These are phyloP conservation scores for Maudiozyma pseudohumilis DNA, from an alignment of 805 yeast genomes.

Conservation along the genomic window DNA sequence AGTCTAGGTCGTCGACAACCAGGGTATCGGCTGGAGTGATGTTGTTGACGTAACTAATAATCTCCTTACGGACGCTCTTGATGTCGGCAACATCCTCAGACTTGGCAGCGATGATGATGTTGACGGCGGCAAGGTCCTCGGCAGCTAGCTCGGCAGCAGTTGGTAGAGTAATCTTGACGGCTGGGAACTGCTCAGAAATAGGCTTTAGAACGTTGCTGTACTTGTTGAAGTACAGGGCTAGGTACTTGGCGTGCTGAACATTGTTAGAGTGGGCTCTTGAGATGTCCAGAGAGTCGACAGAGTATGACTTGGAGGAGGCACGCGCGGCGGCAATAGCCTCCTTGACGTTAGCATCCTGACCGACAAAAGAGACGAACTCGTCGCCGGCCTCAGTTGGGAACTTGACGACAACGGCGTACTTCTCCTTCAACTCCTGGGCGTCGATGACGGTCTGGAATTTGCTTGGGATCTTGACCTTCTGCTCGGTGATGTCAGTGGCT, in stretches of 20 bases:
- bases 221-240: slow-evolving; percentile 56
- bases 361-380: slow-evolving; percentile 49
- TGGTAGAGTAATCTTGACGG: slow-evolving; percentile 41
- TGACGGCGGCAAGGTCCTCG: slow-evolving; percentile 30
- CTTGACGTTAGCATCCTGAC: slow-evolving; percentile 47
- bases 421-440: slow-evolving; percentile 39
- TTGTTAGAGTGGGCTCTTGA: slow-evolving; percentile 84
- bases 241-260: slow-evolving; percentile 60
- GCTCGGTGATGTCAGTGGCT: slow-evolving; percentile 37
- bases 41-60: slow-evolving; percentile 64
- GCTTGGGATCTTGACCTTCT: slow-evolving; percentile 55
- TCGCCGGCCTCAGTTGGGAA: slow-evolving; percentile 40
- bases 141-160: slow-evolving; percentile 35
- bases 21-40: slow-evolving; percentile 58
- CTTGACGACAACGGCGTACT: slow-evolving; percentile 47
- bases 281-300: slow-evolving; percentile 65
- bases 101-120: slow-evolving; percentile 52
- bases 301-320: slow-evolving; percentile 46
- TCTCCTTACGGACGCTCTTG: slow-evolving; percentile 56
- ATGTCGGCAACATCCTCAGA: slow-evolving; percentile 39
- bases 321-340: slow-evolving; percentile 57
- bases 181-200: slow-evolving; percentile 33
- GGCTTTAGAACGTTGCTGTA: slow-evolving; percentile 35
- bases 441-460: slow-evolving; percentile 62
- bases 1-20: slow-evolving; percentile 54